phyloP scores from a whole-genome alignment of 768 basidiomycete species.

The Nidularia pulvinata region DNA sequence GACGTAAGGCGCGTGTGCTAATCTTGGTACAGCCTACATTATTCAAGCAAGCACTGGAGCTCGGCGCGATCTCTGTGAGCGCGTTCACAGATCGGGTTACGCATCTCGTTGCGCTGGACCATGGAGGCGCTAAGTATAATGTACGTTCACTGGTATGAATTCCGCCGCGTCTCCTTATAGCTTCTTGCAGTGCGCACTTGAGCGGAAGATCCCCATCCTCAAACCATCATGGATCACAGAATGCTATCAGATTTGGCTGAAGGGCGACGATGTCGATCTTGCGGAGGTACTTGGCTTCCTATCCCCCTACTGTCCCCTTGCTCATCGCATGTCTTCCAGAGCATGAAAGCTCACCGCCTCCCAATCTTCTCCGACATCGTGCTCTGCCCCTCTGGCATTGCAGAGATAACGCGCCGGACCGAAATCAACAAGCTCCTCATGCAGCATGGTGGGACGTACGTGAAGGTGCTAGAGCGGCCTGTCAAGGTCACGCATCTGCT shows the following conservation, averaged over 20 bases:
- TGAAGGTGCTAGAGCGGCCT: slow-evolving; percentile 76
- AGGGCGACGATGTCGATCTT: slow-evolving; percentile 78
- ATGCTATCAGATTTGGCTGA: slow-evolving; percentile 71
- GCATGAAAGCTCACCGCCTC: slow-evolving; percentile 57
- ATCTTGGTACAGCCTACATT: slow-evolving; percentile 50
- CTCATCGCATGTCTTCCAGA: slow-evolving; percentile 35
- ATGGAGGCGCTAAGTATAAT: slow-evolving; percentile 83
- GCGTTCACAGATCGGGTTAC: slow-evolving; percentile 89
- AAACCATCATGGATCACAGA: slow-evolving; percentile 76
- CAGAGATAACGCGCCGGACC: slow-evolving; percentile 56
- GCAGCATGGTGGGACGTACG: slow-evolving; percentile 63
- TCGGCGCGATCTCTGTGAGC: slow-evolving; percentile 69
- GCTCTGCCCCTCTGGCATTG: slow-evolving; percentile 76
- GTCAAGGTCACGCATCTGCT: slow-evolving; percentile 85
- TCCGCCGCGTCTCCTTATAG: background rate
- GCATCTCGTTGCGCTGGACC: slow-evolving; percentile 80
- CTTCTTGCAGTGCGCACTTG: slow-evolving; percentile 72
- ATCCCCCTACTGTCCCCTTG: background rate
- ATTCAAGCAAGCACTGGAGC: slow-evolving; percentile 76
- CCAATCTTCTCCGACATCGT: slow-evolving; percentile 72
- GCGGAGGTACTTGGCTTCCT: slow-evolving; percentile 43
- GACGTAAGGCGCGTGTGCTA: background rate
- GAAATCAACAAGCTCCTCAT: slow-evolving; percentile 65
- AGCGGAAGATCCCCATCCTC: slow-evolving; percentile 80
- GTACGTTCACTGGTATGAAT: slow-evolving; percentile 31